These are phyloP conservation scores for Entoloma clypeatum DNA, from an alignment of 1,284 basidiomycete genomes.

Conservation along the genomic window DNA sequence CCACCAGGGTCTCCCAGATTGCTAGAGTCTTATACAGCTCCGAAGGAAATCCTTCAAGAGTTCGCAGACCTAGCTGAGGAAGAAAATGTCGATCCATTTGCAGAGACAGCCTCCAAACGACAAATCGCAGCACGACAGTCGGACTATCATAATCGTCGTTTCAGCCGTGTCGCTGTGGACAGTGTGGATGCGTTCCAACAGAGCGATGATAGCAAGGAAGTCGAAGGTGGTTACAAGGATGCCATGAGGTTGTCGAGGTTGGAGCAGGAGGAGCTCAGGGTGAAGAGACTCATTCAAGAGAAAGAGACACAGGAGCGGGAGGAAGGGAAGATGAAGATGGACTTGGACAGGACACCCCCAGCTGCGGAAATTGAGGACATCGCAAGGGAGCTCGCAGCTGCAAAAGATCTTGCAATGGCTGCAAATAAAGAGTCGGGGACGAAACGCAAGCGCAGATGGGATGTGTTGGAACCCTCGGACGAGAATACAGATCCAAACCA, in stretches of 20 bases:
- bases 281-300: slow-evolving; percentile 83
- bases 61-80: slow-evolving; percentile 91
- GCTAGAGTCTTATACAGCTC: slow-evolving; percentile 85
- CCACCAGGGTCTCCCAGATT: slow-evolving; percentile 55
- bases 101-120: slow-evolving; percentile 86
- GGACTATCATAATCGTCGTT: slow-evolving; percentile 94
- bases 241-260: slow-evolving; percentile 91
- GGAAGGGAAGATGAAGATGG: slow-evolving; percentile 79
- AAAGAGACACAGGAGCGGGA: slow-evolving; percentile 79
- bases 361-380: slow-evolving; percentile 70
- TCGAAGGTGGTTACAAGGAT: slow-evolving; percentile 91
- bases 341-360: slow-evolving; percentile 85
- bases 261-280: slow-evolving; percentile 91
- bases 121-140: slow-evolving; percentile 94
- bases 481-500: slow-evolving; percentile 59
- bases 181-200: slow-evolving; percentile 77
- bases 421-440: slow-evolving; percentile 40
- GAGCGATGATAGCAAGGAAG: slow-evolving; percentile 57
- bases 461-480: slow-evolving; percentile 62
- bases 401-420: slow-evolving; percentile 43
- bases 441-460: slow-evolving; percentile 87
- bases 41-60: slow-evolving; percentile 93
- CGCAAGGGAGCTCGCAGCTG: slow-evolving; percentile 59
- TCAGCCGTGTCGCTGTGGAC: slow-evolving; percentile 76
- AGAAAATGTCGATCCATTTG: slow-evolving; percentile 90